Evolutionary conservation across 164 flowering plant species (phyloP).

Genomic region (Dillenia suffruticosa): DNA sequence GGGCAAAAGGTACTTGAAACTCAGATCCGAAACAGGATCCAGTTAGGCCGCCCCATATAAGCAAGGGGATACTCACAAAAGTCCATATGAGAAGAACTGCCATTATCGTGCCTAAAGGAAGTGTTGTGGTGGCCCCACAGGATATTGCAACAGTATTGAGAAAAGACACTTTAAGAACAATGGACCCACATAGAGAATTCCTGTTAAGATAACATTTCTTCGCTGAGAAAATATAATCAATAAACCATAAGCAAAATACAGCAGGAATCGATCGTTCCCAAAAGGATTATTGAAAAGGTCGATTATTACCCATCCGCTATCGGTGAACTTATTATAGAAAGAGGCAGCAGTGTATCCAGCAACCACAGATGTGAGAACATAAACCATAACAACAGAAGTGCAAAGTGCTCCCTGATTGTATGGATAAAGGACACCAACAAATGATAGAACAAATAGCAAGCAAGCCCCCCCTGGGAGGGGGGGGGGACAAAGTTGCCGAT

Average conservation of each 20-base stretch:
- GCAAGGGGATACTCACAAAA: conserved; percentile 51
- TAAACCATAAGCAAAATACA: too few relatives aligned
- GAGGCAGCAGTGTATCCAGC: conserved; percentile 68
- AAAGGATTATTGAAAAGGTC: too few relatives aligned
- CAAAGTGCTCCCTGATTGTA: conserved; percentile 59
- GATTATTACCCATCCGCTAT: conserved; percentile 53
- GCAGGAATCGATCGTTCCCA: too few relatives aligned
- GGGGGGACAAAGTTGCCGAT: too few relatives aligned
- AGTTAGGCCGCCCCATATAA: conserved; percentile 56
- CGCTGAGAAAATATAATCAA: conserved; percentile 37
- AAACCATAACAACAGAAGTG: conserved; percentile 42
- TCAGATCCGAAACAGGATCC: conserved; percentile 39
- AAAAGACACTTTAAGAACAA: conserved; percentile 30
- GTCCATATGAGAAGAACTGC: conserved; percentile 41
- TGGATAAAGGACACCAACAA: conserved; percentile 57
- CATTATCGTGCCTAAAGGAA: conserved; percentile 69
- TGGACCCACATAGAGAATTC: conserved; percentile 62
- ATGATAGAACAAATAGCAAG: conserved; percentile 44
- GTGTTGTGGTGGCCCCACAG: conserved; percentile 61
- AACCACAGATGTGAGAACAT: conserved; percentile 58
- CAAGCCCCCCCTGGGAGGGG: conserved; percentile 32
- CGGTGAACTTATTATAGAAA: conserved; percentile 47
- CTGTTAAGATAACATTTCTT: conserved; percentile 49
- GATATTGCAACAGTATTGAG: conserved; percentile 54
- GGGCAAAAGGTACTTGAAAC: conserved; percentile 50